Evolutionary conservation across 345 rosid species (phyloP).

Genomic region (Euphorbia peplus): DNA sequence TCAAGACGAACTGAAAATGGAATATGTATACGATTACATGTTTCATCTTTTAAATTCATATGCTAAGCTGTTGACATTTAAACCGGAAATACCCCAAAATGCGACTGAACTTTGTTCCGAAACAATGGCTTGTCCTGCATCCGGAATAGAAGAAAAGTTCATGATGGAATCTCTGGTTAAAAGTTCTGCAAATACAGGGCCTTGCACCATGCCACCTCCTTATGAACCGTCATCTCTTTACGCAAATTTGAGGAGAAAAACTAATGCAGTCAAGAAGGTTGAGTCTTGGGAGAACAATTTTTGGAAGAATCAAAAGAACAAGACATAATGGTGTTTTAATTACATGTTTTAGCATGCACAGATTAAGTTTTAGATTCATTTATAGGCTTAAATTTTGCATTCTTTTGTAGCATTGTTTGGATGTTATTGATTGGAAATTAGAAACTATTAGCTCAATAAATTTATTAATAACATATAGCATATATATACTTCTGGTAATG

Average conservation of each 20-base stretch:
- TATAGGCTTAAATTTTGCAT: background rate
- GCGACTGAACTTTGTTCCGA: constrained; percentile 23
- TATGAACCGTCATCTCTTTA: constrained; percentile 19
- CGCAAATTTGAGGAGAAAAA: background rate
- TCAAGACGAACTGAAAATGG: constrained; percentile 27
- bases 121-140: constrained; percentile 20
- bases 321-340: background rate
- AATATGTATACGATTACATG: constrained; percentile 31
- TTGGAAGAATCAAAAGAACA: constrained; percentile 13
- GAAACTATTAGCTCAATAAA: background rate
- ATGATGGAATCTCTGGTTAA: constrained; percentile 31
- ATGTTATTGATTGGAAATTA: background rate
- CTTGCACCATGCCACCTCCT: constrained; percentile 30
- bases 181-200: constrained; percentile 8
- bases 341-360: background rate
- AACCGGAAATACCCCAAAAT: constrained; percentile 17
- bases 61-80: constrained; percentile 24
- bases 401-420: background rate
- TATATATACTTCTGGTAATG: background rate
- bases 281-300: constrained; percentile 20
- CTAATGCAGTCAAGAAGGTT: constrained; percentile 10
- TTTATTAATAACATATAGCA: background rate
- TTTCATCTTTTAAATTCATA: constrained; percentile 31
- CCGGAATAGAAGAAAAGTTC: constrained; percentile 19
- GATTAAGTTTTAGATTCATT: background rate